Base-by-base conservation (phyloP, 331 rosid species). In the Pyrus hybrid region DNA sequence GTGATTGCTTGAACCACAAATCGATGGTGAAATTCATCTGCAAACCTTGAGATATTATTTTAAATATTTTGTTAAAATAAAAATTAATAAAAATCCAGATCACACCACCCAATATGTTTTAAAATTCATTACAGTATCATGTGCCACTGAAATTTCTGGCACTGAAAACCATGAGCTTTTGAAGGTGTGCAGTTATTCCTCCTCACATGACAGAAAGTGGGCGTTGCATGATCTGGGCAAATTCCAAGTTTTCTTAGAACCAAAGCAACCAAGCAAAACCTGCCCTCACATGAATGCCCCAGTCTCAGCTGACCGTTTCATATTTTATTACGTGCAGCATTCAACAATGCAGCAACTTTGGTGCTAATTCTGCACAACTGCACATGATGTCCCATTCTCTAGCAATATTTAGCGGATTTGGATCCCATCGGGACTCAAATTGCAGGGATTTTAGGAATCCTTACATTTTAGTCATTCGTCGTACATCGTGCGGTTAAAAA, bases 71-170 rank as follows among this genome's bases (percentile, higher is more conserved):
- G 37, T 22, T 60, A 12, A 60, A 13, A 2, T 25, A 63, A 62
- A 26, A 49, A 2, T 77, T 62, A 49, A 25, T 43, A 81, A 79
- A 66, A 62, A 73, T 32, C 43, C 47, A 16, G 63, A 28, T 77
- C 88, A 86, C 71, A 84, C 73, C 26, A 76, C 82, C 80, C 73
- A 67, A 78, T 73, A 76, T 76, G 43, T 56, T 17, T 51, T 51
- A 51, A 72, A 71, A 71, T 72, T 64, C 72, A 51, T 23, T 76
- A 81, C 4, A 71, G 73, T 65, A 45, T 65, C 88, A 80, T 78
- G 91, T 85, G 89, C 30, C 89, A 54, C 78, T 70, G 86, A 72
- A 80, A 71, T 85, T 83, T 71, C 26, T 86, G 80, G 85, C 86
- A 76, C 87, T 78, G 81, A 86, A 74, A 80, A 71, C 75, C 66